These are phyloP conservation scores for Podospora conica DNA, from an alignment of 495 filamentous ascomycete genomes.

Conservation along the genomic window DNA sequence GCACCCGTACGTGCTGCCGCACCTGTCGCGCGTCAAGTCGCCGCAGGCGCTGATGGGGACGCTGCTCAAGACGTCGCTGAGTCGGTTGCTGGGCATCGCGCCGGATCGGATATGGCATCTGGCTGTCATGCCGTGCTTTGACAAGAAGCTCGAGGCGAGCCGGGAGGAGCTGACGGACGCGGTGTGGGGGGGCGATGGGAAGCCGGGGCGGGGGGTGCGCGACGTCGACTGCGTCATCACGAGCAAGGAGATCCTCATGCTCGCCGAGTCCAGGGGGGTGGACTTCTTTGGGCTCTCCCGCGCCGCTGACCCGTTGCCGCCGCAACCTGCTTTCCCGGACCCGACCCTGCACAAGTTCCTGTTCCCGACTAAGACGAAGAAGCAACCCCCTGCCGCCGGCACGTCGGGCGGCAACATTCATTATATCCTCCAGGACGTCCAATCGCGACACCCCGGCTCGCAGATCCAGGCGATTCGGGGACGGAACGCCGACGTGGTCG, in stretches of 20 bases:
- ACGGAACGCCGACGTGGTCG: slow-evolving; percentile 83
- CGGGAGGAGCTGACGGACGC: slow-evolving; percentile 83
- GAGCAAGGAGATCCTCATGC: slow-evolving; percentile 80
- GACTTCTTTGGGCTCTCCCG: slow-evolving; percentile 64
- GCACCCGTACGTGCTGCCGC: slow-evolving; percentile 84
- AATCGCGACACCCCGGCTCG: slow-evolving; percentile 61
- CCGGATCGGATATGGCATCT: slow-evolving; percentile 87
- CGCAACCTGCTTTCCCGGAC: slow-evolving; percentile 58
- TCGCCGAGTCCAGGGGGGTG: slow-evolving; percentile 71
- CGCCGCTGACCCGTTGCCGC: slow-evolving; percentile 34
- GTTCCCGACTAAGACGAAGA: slow-evolving; percentile 42
- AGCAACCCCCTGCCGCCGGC: slow-evolving; percentile 44
- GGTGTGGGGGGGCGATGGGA: slow-evolving; percentile 54
- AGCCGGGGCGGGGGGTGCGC: slow-evolving; percentile 52
- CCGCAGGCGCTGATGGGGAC: slow-evolving; percentile 90
- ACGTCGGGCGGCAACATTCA: slow-evolving; percentile 86
- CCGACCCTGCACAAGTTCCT: slow-evolving; percentile 61
- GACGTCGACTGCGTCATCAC: slow-evolving; percentile 99
- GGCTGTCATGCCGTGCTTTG: slow-evolving; percentile 96
- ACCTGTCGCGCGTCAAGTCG: slow-evolving; percentile 86
- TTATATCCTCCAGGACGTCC: slow-evolving; percentile 68
- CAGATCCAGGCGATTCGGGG: slow-evolving; percentile 63
- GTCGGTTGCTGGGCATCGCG: slow-evolving; percentile 59
- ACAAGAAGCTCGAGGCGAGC: slow-evolving; percentile 96
- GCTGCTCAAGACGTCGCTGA: slow-evolving; percentile 76